Evolutionary conservation across 441 rosid genomes (phyloP).

Genomic region (Raphanus hybrid): DNA sequence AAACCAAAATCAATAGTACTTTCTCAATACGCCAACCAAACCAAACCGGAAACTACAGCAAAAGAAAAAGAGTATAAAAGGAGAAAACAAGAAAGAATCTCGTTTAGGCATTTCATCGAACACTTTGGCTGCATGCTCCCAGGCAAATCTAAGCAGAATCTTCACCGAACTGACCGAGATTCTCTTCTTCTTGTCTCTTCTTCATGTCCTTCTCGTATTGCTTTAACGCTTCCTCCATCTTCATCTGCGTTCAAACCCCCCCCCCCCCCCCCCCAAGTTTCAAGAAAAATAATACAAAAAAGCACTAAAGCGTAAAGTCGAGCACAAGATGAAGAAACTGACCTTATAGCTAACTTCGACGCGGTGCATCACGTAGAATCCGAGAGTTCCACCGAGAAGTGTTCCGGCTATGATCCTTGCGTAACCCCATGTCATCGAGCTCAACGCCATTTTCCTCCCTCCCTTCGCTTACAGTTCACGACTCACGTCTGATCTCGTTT

Average conservation of each 20-base stretch:
- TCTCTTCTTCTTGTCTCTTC: constrained; percentile 43
- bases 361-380: constrained; percentile 95
- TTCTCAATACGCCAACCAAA: not conserved
- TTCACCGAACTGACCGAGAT: constrained; percentile 54
- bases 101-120: constrained; percentile 39
- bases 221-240: constrained; percentile 82
- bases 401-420: constrained; percentile 84
- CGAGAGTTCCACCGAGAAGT: constrained; percentile 76
- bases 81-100: constrained; percentile 13
- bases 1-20: constrained; percentile 2
- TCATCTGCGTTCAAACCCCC: constrained; percentile 54
- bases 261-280: no score
- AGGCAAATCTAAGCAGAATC: constrained; percentile 49
- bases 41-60: not conserved
- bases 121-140: constrained; percentile 32
- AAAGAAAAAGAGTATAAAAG: not conserved
- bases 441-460: constrained; percentile 49
- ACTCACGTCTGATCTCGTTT: not conserved
- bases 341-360: constrained; percentile 83
- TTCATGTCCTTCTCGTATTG: constrained; percentile 70
- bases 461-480: not conserved
- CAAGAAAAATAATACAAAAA: not conserved
- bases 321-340: constrained; percentile 26
- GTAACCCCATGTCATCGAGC: constrained; percentile 70
- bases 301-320: constrained; percentile 17